phyloP scores from a whole-genome alignment of 768 basidiomycete species.

The Auriculariales sp. region DNA sequence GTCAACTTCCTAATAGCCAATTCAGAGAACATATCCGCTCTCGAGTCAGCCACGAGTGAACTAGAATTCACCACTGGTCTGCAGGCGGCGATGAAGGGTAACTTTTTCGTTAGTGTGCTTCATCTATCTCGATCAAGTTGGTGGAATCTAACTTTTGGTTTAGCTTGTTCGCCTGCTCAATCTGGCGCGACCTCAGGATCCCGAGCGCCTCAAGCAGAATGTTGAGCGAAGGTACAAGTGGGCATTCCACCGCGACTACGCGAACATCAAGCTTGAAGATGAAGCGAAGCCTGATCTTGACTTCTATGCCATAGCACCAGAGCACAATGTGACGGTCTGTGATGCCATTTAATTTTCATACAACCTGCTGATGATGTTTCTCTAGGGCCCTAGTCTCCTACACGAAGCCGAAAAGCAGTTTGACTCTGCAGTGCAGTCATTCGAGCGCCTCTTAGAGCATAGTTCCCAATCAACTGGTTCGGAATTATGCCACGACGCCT shows the following conservation, averaged over 20 bases:
- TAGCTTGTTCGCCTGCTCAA: constrained; percentile 17
- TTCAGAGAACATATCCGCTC: constrained; percentile 26
- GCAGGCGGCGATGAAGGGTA: constrained; percentile 33
- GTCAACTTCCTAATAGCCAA: not conserved
- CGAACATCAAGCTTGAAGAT: not conserved
- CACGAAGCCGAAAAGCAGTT: not conserved
- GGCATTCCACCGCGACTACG: constrained; percentile 51
- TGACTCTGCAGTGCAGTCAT: not conserved
- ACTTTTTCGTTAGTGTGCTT: constrained; percentile 41
- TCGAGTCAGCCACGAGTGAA: not conserved
- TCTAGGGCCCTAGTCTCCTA: not conserved
- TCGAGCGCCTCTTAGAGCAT: not conserved
- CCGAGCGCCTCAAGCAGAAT: constrained; percentile 39
- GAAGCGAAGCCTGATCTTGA: not conserved
- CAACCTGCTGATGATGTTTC: not conserved
- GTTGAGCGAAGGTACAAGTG: constrained; percentile 64
- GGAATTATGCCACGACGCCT: not conserved
- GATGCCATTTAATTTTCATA: too few species aligned
- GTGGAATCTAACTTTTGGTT: constrained; percentile 29
- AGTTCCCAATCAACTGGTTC: not conserved
- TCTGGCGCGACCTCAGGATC: constrained; percentile 31
- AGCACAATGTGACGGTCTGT: not conserved
- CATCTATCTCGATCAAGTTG: constrained; percentile 38
- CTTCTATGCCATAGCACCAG: not conserved
- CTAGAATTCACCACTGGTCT: constrained; percentile 19